These are phyloP conservation scores for Allium cepa DNA, from an alignment of 106 monocot genomes.

Conservation along the genomic window DNA sequence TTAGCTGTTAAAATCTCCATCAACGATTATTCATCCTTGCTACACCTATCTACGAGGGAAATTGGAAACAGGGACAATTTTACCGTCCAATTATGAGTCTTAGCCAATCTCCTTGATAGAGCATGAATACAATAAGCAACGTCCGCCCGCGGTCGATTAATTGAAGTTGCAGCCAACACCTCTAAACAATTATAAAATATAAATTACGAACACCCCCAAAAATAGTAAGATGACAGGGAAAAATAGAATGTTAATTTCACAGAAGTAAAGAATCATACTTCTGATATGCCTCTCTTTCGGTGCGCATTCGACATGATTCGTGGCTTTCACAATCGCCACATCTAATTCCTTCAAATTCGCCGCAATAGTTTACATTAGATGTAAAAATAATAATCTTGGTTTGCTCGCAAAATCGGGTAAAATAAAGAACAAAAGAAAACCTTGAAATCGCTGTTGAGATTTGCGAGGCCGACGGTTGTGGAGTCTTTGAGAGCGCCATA, in stretches of 20 bases:
- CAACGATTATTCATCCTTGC: too few relatives aligned
- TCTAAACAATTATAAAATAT: constrained; percentile 19
- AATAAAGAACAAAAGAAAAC: constrained; percentile 13
- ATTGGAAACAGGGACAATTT: too few relatives aligned
- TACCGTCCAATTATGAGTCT: constrained; percentile 80
- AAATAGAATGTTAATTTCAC: not conserved
- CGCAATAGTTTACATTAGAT: constrained; percentile 6
- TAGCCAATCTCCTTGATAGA: constrained; percentile 52
- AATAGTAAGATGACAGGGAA: not conserved
- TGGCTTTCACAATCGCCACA: constrained; percentile 68
- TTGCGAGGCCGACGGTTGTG: constrained; percentile 90
- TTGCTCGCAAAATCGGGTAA: not conserved
- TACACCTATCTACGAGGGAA: too few relatives aligned
- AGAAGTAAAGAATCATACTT: constrained; percentile 22
- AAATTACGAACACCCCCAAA: not conserved
- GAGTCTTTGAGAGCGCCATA: constrained; percentile 89
- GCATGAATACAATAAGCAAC: constrained; percentile 80
- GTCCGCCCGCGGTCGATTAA: constrained; percentile 53
- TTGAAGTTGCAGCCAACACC: constrained; percentile 50
- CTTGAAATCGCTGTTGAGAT: constrained; percentile 98
- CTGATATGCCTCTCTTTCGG: constrained; percentile 73
- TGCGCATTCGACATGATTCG: constrained; percentile 72
- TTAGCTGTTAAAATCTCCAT: too few relatives aligned
- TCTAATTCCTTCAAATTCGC: constrained; percentile 48
- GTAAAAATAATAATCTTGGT: not conserved